Base-by-base conservation (phyloP, 2,329 filamentous ascomycete genomes). In the Emergomyces pasteurianus region DNA sequence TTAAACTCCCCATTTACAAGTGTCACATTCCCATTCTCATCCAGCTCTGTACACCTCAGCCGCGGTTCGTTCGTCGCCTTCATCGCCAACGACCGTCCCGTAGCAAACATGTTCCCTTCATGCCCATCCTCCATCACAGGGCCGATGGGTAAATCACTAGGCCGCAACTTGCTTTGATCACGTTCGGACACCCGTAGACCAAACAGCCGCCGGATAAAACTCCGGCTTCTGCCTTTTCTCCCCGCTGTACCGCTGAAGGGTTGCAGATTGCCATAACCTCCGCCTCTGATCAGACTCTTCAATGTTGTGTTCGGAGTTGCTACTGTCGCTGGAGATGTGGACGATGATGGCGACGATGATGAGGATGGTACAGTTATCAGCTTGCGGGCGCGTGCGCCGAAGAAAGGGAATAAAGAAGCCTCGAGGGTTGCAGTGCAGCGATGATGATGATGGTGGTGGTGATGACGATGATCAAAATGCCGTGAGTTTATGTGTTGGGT, bases 1-100 rank as follows among this genome's bases (percentile, higher is more conserved):
- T 94, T 95, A 75, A 96, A 97, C 74, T 97, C 94, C 62, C 91
- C 90, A 71, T 95, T 95, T 23, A 95, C 88, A 61, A 97, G 79
- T 23, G 92, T 95, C 31, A 96, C 91, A 68, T 95, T 88, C 47
- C 94, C 94, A 69, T 89, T 85, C 72, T 92, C 90, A 69, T 97
- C 91, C 62, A 97, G 89, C 74, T 99, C 94, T 0, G 94, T 99
- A 72, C 94, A 99, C 59, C 94, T 83, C 66, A 99, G 79, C 62
- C 90, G 86, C 36, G 92, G 84, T 73, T 96, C 91, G 61, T 92
- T 87, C 31, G 88, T 86, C 2, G 89, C 87, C 74, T 92, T 94
- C 54, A 85, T 82, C 58, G 85, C 81, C 68, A 90, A 79, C 52
- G 86, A 83, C 49, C 90, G 83, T 49, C 87, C 86, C 58, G 86